Base-by-base conservation (phyloP, 2,329 filamentous ascomycete species). In the Talaromyces marneffei region DNA sequence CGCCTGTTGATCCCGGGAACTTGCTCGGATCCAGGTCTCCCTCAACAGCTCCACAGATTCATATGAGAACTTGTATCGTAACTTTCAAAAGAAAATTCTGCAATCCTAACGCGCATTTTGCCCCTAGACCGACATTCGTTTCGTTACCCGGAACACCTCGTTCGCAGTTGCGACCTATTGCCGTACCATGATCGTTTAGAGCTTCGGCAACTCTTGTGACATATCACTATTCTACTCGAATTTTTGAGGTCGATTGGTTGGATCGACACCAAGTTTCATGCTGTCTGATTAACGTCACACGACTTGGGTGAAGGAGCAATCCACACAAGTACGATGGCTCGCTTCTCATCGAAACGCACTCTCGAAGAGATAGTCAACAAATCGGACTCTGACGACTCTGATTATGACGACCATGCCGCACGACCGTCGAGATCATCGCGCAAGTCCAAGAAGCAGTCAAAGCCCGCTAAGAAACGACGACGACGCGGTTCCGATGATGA, bases 401-500 rank as follows among this genome's bases (percentile, higher is more conserved):
- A 80, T 64, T 80, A 79, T 67, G 72, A 66, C 57, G 75, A 78
- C 57, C 75, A 75, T 39, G 65, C 66, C 8, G 68, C 66, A 5
- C 70, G 71, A 33, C 57, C 70, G 46, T 62, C 72, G 53, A 65
- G 70, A 64, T 67, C 64, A 59, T 67, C 70, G 31, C 62, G 64
- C 25, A 76, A 72, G 62, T 73, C 40, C 18, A 53, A 68, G 62
- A 74, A 73, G 65, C 74, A 70, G 60, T 67, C 69, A 48, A 71
- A 70, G 55, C 66, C 68, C 27, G 72, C 74, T 58, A 76, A 74
- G 63, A 72, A 74, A 68, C 70, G 73, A 44, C 75, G 72, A 62
- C 75, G 76, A 59, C 79, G 80, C 67, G 82, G 82, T 62, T 79
- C 82, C 61, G 75, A 75, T 18, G 72, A 74, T 53, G 55, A 59